A percentile compares a stretch with the other conserved stretches of the same genome.
Conservation (phyloP, 2,329 filamentous ascomycete genomes). For the Cadophora sp. region DNA sequence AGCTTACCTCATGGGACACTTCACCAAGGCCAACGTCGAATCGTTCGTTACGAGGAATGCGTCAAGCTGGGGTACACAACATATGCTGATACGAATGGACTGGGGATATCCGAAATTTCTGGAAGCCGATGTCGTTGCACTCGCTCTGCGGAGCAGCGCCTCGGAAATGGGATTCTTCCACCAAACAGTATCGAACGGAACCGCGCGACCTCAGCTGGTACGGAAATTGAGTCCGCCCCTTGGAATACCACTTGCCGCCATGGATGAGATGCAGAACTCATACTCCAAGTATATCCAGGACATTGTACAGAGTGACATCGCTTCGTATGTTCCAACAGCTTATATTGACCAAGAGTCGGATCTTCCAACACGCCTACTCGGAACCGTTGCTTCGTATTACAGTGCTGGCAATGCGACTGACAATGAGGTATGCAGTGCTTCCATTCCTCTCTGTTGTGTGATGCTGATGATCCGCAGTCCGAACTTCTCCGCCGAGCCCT, state of each 20-base stretch:
- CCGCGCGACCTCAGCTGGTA: constrained; percentile 29
- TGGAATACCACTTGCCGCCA: constrained; percentile 39
- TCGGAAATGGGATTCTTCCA: constrained; percentile 39
- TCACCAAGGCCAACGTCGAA: constrained; percentile 41
- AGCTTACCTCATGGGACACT: constrained; percentile 42
- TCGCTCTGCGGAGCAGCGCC: constrained; percentile 34
- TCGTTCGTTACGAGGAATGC: constrained; percentile 40
- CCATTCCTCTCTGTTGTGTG: not conserved
- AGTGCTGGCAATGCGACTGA: constrained; percentile 31
- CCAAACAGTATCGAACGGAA: constrained; percentile 32
- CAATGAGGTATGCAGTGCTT: constrained; percentile 36
- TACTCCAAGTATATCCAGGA: constrained; percentile 40
- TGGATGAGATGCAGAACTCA: constrained; percentile 41
- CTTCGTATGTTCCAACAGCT: constrained; percentile 34
- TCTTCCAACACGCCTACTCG: constrained; percentile 39
- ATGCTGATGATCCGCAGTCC: constrained; percentile 35
- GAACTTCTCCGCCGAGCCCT: constrained; percentile 41
- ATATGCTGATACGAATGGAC: constrained; percentile 36
- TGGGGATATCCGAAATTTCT: constrained; percentile 42
- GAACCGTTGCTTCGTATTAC: constrained; percentile 38
- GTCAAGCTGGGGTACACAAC: constrained; percentile 39
- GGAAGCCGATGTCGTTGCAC: constrained; percentile 39
- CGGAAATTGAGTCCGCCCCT: constrained; percentile 41
- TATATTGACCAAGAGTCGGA: constrained; percentile 40
- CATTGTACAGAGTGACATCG: constrained; percentile 39